Base-by-base conservation (phyloP, 2,329 filamentous ascomycete species). In the Cytospora piceae region DNA sequence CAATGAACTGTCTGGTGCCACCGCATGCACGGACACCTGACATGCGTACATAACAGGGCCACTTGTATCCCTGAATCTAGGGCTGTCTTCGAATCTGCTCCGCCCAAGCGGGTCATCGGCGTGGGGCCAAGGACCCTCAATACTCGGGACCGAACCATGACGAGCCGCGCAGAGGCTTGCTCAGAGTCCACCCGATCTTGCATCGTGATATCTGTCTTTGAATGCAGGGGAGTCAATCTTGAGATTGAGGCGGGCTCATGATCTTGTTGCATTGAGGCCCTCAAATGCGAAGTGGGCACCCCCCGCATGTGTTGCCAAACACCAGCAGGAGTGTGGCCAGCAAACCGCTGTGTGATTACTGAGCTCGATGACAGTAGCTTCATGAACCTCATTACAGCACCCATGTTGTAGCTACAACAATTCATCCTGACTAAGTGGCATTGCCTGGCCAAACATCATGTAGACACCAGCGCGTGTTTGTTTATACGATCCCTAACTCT, bases 51-150 rank as follows among this genome's bases (percentile, higher is more conserved):
- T 62, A 52, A 4, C 39, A 11, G 29, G 29, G 29, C 52, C 60
- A 64, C 61, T 29, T 56, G 37, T 49, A 54, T 65, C 59, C 66
- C 66, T 67, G 66, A 59, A 62, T 67, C 51, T 67, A 67, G 62
- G 66, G 66, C 66, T 67, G 66, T 37, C 56, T 37, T 52, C 31
- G 24, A 39, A 34, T 34, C 27, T 54, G 57, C 24, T 56, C 51
- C 61, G 39, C 39, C 61, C 61, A 52, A 60, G 65, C 58, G 65
- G 65, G 65, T 64, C 61, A 31, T 27, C 61, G 39, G 39, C 49
- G 57, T 52, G 61, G 65, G 57, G 64, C 65, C 56, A 57, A 52
- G 61, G 24, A 31, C 24, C 29, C 31, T n/a, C 39, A 15, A 39
- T 42, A 34, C 4, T 42, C 39, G 20, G 12, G 39, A 42, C 39